A percentile compares a stretch with the other conserved stretches of the same genome.
phyloP scores from a whole-genome alignment of 179 eudicot species.

The Camellia oleifera region DNA sequence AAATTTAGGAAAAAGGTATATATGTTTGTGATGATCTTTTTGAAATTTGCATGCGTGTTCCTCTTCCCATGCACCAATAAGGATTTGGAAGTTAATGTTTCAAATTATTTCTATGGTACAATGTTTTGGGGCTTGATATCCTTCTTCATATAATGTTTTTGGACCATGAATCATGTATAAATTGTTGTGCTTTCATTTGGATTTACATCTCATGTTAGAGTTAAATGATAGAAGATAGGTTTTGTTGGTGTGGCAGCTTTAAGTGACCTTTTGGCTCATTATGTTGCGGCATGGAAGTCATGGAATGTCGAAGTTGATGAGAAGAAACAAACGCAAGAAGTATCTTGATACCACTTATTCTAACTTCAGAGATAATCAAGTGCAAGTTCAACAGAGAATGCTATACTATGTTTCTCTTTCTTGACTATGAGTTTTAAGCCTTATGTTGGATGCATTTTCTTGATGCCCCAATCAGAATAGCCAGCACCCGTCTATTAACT shows the following conservation, averaged over 20 bases:
- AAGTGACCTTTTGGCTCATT: constrained; percentile 63
- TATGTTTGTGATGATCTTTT: neutral
- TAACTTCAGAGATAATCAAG: neutral
- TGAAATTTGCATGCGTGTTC: neutral
- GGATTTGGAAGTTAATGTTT: too few species aligned
- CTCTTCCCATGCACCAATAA: neutral
- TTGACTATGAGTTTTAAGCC: neutral
- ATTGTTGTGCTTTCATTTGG: neutral
- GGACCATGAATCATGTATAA: too few species aligned
- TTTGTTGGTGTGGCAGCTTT: constrained; percentile 47
- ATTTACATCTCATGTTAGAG: neutral
- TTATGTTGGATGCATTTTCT: constrained; percentile 11
- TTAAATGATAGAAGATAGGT: constrained; percentile 1
- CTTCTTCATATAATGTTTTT: too few species aligned
- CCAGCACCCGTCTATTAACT: too few species aligned
- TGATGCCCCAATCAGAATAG: neutral
- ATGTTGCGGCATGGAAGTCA: constrained; percentile 70
- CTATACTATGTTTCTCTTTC: neutral
- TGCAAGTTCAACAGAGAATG: neutral
- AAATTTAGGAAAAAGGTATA: neutral
- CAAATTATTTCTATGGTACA: too few species aligned
- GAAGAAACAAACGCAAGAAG: constrained; percentile 16
- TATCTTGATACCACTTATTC: constrained; percentile 9
- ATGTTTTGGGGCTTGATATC: too few species aligned
- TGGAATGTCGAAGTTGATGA: constrained; percentile 56